Base-by-base conservation (phyloP, 169 alveolate species). In the Babesia bigemina region DNA sequence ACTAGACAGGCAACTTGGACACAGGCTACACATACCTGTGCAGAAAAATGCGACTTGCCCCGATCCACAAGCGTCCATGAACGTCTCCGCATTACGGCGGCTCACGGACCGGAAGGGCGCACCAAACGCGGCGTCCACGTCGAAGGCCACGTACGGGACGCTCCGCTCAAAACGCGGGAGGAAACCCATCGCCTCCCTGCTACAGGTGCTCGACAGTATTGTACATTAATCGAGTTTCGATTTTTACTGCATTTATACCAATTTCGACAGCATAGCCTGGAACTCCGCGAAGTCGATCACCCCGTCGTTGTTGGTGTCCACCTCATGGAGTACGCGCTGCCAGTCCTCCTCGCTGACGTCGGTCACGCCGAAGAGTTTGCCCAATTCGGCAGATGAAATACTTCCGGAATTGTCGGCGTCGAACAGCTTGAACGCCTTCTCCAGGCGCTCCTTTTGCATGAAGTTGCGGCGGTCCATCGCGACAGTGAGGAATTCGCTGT, bases 341-440 rank as follows among this genome's bases (percentile, higher is more conserved):
- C 93, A 84, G 57, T 91, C 90, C 39, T 91, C 95, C 53, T 75
- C 60, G 33, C 89, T 73, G 14, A 93, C 70, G 45, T 88, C 91
- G 22, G 88, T 77, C 22, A 91, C 93, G 17, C 92, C 95, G 72
- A 93, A 90, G 57, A 94, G 73, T 29, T 90, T 94, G 56, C 95
- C 93, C 39, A 97, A 66, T 74, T 97, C 99, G 45, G 92, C 92
- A 16, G 95, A 89, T 12, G 98, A 93, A 14, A 97, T 95, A 28
- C 91, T 90, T 0, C 99, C 99, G 73, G 97, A 95, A n/a, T 95
- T 95, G 79, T 97, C 99, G 49, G 88, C 83, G 84, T 97, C 99
- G 82, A 98, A 97, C 91, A 95, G 85, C 44, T 88, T 91, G 85
- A 97, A 98, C 24, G 99, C 99, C 47, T 88, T 79, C 76, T 96